Base-by-base conservation (phyloP, 1,139 yeast species). In the Kluyveromyces sp. region DNA sequence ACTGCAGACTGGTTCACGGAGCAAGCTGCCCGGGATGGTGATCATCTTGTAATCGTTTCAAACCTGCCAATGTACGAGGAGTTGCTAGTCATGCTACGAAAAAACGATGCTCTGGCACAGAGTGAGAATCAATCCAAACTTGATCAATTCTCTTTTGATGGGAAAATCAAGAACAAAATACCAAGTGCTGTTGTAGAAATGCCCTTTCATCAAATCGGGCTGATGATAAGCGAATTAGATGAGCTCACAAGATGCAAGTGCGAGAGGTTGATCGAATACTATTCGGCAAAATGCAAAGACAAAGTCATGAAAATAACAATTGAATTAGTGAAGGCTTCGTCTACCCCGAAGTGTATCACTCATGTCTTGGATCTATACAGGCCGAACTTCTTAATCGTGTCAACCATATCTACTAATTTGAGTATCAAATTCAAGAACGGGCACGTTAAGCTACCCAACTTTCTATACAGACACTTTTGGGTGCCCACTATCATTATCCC, bases 1-100 rank as follows among this genome's bases (percentile, higher is more conserved):
- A 77, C 85, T 0, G 66, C 82, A n/a, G 85, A 81, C 56, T 83
- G 84, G 78, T 67, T 77, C 20, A 64, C 81, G 42, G 69, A 69
- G 43, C 67, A 71, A 39, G 67, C 73, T 40, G 64, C 77, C 25
- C 71, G 69, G 49, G 69, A 80, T 56, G 88, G 89, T 17, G 94
- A 83, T 56, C 73, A 78, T 18, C 63, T 83, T 9, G 73, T 81
- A 9, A 70, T 83, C 8, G 54, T 65, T 3, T 56, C 78, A 2
- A 57, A 71, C 25, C 65, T 77, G 6, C 70, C 72, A 41, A 62
- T 50, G 11, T 60, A 57, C 47, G 63, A 61, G 37, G 52, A 53
- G 13, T 20, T 33, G n/a, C n/a, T 40, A 8, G 28, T 18, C 12
- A 31, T 38, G 19, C 18, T 38, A 12, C 31, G 32, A 16, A 38